A percentile compares a stretch with the other conserved stretches of the same genome.
phyloP scores from a whole-genome alignment of 768 basidiomycete genomes.

The Kwoniella shandongensis region DNA sequence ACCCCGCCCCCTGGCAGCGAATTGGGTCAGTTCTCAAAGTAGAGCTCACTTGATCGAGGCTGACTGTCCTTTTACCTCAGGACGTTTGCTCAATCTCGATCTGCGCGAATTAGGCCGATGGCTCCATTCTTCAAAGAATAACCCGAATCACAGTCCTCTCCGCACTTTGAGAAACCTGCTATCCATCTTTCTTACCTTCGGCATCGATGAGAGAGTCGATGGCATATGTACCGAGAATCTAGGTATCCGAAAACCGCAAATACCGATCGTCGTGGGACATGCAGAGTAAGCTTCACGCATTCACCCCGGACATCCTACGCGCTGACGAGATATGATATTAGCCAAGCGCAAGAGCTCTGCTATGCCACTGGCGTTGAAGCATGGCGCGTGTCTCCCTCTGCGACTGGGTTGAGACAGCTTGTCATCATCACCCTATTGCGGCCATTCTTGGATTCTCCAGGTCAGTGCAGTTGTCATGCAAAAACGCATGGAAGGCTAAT shows the following conservation, averaged over 20 bases:
- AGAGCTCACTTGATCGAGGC: background rate
- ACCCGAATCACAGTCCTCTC: slow-evolving; percentile 54
- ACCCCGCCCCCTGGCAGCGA: background rate
- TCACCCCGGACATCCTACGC: too few species aligned
- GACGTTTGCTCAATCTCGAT: slow-evolving; percentile 25
- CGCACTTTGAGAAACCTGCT: slow-evolving; percentile 62
- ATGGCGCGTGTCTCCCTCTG: slow-evolving; percentile 73
- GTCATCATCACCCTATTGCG: slow-evolving; percentile 68
- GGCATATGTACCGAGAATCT: slow-evolving; percentile 65
- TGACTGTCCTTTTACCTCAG: slow-evolving; percentile 9
- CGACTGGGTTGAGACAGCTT: slow-evolving; percentile 70
- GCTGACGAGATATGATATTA: too few species aligned
- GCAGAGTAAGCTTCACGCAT: slow-evolving; percentile 9
- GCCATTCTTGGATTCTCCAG: slow-evolving; percentile 71
- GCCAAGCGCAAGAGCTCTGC: slow-evolving; percentile 46
- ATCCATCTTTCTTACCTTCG: slow-evolving; percentile 67
- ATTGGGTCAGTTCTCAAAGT: background rate
- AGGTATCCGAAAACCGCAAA: slow-evolving; percentile 56
- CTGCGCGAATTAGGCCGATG: slow-evolving; percentile 16
- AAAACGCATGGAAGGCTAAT: background rate
- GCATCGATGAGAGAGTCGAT: slow-evolving; percentile 70
- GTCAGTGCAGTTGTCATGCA: slow-evolving; percentile 52
- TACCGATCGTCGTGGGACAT: slow-evolving; percentile 24
- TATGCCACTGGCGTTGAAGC: slow-evolving; percentile 54
- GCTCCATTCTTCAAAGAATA: slow-evolving; percentile 41